These are phyloP conservation scores for Chrysoporthe cubensis DNA, from an alignment of 2,329 filamentous ascomycete genomes.

Conservation along the genomic window DNA sequence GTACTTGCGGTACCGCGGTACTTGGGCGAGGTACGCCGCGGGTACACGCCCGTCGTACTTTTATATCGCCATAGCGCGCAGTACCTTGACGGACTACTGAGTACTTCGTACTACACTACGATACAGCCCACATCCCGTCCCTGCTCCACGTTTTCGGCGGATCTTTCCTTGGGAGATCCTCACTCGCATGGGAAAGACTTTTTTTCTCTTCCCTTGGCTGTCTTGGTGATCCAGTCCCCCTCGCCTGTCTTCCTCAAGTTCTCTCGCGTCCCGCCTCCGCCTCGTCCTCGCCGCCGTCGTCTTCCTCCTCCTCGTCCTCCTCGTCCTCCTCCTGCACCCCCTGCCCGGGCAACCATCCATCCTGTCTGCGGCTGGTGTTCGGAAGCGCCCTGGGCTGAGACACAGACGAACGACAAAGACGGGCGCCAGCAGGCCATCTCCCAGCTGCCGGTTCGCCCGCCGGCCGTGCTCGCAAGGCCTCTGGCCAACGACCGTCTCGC, in stretches of 20 bases:
- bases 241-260: background rate
- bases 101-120: too few species aligned
- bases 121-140: slow-evolving; percentile 17
- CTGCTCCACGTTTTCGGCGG: slow-evolving; percentile 29
- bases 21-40: background rate
- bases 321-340: too few species aligned
- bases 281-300: background rate
- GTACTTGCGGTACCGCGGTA: background rate
- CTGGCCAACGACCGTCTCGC: slow-evolving; percentile 25
- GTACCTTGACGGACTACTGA: slow-evolving; percentile 14
- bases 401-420: background rate
- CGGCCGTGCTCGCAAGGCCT: background rate
- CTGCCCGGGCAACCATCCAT: background rate
- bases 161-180: slow-evolving; percentile 18
- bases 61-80: slow-evolving; percentile 5
- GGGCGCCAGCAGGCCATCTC: background rate
- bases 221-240: background rate
- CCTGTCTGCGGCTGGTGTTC: background rate
- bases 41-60: background rate
- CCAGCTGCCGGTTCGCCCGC: background rate
- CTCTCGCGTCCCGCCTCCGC: background rate
- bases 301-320: too few species aligned
- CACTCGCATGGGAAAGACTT: slow-evolving; percentile 24
- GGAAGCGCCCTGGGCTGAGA: background rate
- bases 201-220: background rate